phyloP scores from a whole-genome alignment of 768 basidiomycete genomes.

The Leccinum broughii region DNA sequence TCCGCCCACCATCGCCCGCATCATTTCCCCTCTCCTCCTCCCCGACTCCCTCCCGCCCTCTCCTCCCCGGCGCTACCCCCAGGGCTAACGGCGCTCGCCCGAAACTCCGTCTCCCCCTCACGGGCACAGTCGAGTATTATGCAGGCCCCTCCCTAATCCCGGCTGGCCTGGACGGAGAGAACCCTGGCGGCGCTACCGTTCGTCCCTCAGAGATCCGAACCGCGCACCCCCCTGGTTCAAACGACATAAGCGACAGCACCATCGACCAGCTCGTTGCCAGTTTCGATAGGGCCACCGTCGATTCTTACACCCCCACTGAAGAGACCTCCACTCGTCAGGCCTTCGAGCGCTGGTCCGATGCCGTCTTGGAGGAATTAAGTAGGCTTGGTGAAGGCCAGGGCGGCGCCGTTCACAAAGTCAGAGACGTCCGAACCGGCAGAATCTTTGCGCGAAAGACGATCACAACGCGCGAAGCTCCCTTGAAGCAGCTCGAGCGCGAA shows the following conservation, averaged over 20 bases:
- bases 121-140: constrained; percentile 30
- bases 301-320: constrained; percentile 36
- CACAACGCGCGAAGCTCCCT: constrained; percentile 85
- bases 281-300: constrained; percentile 32
- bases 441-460: constrained; percentile 96
- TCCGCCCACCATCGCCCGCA: constrained; percentile 32
- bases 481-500: constrained; percentile 91
- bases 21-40: constrained; percentile 31
- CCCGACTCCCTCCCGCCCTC: constrained; percentile 34
- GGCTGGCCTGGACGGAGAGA: constrained; percentile 36
- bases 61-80: constrained; percentile 31
- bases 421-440: constrained; percentile 72
- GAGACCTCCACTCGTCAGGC: constrained; percentile 32
- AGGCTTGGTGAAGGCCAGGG: constrained; percentile 94
- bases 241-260: constrained; percentile 33
- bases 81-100: constrained; percentile 32
- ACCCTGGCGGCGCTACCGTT: constrained; percentile 43
- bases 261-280: constrained; percentile 39
- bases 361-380: constrained; percentile 68
- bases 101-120: constrained; percentile 38
- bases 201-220: constrained; percentile 39
- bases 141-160: constrained; percentile 35
- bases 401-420: constrained; percentile 94
- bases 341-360: constrained; percentile 58
- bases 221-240: constrained; percentile 29